Evolutionary conservation across 1,284 basidiomycete species (phyloP).

Genomic region (Boletus semigastroideus): DNA sequence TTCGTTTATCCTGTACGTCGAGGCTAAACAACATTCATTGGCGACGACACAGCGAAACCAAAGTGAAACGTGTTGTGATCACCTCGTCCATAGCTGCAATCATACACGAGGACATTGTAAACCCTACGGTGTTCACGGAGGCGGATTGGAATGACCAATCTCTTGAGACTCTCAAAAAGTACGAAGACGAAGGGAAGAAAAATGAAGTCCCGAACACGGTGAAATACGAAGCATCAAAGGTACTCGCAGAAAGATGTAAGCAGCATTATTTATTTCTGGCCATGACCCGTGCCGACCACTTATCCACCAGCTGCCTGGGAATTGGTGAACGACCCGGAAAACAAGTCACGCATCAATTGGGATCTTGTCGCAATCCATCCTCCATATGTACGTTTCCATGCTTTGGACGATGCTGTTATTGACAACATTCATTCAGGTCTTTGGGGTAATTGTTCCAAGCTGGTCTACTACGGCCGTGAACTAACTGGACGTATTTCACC

Average conservation of each 20-base stretch:
- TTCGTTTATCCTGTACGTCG: not conserved
- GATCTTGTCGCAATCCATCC: constrained; percentile 59
- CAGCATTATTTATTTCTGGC: not conserved
- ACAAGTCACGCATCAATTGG: constrained; percentile 49
- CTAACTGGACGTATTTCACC: not conserved
- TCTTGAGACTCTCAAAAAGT: constrained; percentile 50
- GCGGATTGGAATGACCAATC: constrained; percentile 67
- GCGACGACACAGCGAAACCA: constrained; percentile 30
- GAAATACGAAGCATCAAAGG: constrained; percentile 65
- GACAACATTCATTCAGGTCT: constrained; percentile 23
- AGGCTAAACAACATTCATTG: not conserved
- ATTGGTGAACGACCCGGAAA: constrained; percentile 46
- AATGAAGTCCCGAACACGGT: constrained; percentile 39
- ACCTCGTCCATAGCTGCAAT: constrained; percentile 59
- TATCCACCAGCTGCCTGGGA: constrained; percentile 47
- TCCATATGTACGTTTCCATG: constrained; percentile 44
- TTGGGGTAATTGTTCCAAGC: constrained; percentile 30
- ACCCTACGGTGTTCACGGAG: constrained; percentile 39
- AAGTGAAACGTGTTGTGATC: constrained; percentile 65
- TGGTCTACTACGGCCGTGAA: no score
- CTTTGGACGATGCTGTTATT: not conserved
- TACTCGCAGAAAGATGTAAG: constrained; percentile 63
- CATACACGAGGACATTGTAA: constrained; percentile 27
- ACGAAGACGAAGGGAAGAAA: constrained; percentile 48
- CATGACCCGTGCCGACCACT: not conserved